phyloP scores from a whole-genome alignment of 2,329 filamentous ascomycete species.

The Fusarium floridanum region DNA sequence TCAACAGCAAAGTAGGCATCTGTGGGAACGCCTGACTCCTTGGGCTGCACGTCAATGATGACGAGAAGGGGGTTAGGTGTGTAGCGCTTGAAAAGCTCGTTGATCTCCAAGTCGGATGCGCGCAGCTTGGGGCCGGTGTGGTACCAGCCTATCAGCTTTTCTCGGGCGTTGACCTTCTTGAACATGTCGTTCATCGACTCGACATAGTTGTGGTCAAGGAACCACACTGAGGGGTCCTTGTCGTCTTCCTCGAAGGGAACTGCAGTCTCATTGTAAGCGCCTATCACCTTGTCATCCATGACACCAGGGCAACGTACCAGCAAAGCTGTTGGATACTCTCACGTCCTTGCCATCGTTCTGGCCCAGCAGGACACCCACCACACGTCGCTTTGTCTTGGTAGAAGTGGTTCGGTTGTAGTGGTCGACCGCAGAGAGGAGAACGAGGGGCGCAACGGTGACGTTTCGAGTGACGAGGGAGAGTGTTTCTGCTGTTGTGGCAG shows the following conservation, averaged over 20 bases:
- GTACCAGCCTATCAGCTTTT: constrained; percentile 99
- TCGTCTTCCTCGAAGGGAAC: constrained; percentile 99
- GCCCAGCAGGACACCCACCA: constrained; percentile 93
- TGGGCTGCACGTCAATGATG: constrained; percentile 98
- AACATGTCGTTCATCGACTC: constrained; percentile 99
- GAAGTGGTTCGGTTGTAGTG: constrained; percentile 94
- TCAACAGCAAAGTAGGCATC: constrained; percentile 99
- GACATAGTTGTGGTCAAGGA: constrained; percentile 98
- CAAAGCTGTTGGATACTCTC: constrained; percentile 98
- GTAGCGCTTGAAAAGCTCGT: constrained; percentile 99
- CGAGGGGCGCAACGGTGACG: constrained; percentile 96
- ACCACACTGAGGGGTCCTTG: constrained; percentile 98
- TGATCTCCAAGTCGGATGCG: constrained; percentile 97
- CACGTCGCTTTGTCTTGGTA: constrained; percentile 87
- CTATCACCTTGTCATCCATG: constrained; percentile 11
- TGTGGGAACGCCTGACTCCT: constrained; percentile 96
- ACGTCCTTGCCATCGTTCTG: constrained; percentile 98
- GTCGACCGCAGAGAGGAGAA: constrained; percentile 97
- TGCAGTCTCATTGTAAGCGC: constrained; percentile 54
- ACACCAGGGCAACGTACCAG: constrained; percentile 69
- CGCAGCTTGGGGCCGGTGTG: constrained; percentile 97
- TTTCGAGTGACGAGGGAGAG: constrained; percentile 93
- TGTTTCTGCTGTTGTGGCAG: constrained; percentile 95
- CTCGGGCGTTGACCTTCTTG: constrained; percentile 99
- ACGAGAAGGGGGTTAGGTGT: constrained; percentile 95